phyloP scores from a whole-genome alignment of 805 yeast species.

The Candida yuanshanica region DNA sequence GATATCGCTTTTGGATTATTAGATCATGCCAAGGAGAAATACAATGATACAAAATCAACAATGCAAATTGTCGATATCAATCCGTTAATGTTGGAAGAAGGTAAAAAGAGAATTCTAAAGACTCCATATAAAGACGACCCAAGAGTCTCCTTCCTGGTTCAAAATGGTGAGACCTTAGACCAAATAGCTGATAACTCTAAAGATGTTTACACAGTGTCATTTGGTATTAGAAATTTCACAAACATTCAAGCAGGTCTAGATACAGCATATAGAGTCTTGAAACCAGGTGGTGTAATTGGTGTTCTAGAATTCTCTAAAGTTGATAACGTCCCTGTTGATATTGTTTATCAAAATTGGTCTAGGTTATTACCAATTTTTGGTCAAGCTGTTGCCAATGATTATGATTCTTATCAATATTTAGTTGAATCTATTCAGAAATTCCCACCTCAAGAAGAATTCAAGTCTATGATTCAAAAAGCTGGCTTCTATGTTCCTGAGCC shows the following conservation, averaged over 20 bases:
- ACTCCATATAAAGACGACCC: conserved; percentile 46
- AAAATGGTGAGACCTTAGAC: conserved; percentile 89
- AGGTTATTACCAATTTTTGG: conserved; percentile 90
- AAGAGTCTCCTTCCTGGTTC: conserved; percentile 77
- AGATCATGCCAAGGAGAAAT: conserved; percentile 80
- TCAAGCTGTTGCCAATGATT: conserved; percentile 89
- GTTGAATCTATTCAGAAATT: conserved; percentile 91
- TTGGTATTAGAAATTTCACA: conserved; percentile 96
- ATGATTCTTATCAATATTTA: conserved; percentile 92
- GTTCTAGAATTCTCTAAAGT: conserved; percentile 95
- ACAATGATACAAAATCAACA: conserved; percentile 65
- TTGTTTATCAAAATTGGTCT: conserved; percentile 81
- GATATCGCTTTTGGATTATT: conserved; percentile 94
- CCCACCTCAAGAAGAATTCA: conserved; percentile 89
- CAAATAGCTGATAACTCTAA: conserved; percentile 79
- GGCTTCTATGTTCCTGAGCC: conserved; percentile 87
- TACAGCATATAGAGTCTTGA: conserved; percentile 92
- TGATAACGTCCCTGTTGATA: conserved; percentile 67
- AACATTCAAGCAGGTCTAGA: conserved; percentile 88
- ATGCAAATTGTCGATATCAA: conserved; percentile 95
- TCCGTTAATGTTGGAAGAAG: conserved; percentile 93
- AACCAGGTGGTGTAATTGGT: conserved; percentile 97
- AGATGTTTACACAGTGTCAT: conserved; percentile 94
- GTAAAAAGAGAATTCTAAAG: conserved; percentile 64
- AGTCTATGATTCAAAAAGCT: conserved; percentile 87